Evolutionary conservation across 805 yeast genomes (phyloP), one percentile per base, ranked within the genome.

Genomic region (Martiniozyma abietophila): DNA sequence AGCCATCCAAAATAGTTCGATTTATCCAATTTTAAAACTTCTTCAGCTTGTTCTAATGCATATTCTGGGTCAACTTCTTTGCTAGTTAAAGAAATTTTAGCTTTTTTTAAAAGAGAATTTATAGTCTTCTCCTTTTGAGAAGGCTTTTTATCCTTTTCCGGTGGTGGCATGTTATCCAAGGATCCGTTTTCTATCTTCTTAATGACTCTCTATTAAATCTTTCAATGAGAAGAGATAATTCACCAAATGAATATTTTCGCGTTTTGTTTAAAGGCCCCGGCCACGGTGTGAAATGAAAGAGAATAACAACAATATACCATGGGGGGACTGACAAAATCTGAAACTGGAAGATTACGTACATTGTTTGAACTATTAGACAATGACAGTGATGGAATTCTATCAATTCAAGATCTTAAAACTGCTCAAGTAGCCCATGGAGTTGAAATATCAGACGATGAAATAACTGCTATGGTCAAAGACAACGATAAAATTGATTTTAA

Each of bases 351-450:
- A 3, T 28, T 34, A 16, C 67, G 82, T 37, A 80, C 82, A 44
- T 76, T 92, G 1, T 88, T 86, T 54, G 74, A 82, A 19, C 54
- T 83, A 45, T 72, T 88, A 6, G 96, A 88, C 50, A 80, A 80
- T 24, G 89, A 88, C 41, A 75, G 79, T 18, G 94, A 86, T 48
- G 84, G 85, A 2, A 50, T 55, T 4, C 74, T 82, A 27, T 60
- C 79, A 1, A 49, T 55, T 20, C 53, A 62, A 1, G 92, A 82
- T 53, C 48, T 88, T 35, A 61, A 58, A 25, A 62, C 67, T 20
- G 11, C 31, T 8, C 66, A 74, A 41, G 60, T 67, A 26, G 67
- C 71, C 8, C 43, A 79, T 11, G 81, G 78, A 9, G 65, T 71
- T 30, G 58, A 57, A 2, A 50, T 58, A 2, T 48, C 57, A 4